A percentile compares a stretch with the other conserved stretches of the same genome.
phyloP scores from a whole-genome alignment of 495 filamentous ascomycete genomes.

The Penicillium steckii region DNA sequence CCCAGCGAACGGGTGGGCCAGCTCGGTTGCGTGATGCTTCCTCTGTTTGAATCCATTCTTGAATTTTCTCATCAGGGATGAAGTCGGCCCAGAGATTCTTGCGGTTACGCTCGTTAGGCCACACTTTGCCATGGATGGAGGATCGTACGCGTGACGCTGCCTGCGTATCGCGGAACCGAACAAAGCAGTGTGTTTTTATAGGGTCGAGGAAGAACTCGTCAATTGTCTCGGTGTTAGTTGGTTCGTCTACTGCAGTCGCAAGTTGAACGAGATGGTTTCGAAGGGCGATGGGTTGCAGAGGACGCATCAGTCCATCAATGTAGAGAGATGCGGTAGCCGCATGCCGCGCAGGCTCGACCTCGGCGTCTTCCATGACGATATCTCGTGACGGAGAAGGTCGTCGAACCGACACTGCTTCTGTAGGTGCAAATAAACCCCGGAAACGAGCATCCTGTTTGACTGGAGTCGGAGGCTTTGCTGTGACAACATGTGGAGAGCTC shows the following conservation, averaged over 20 bases:
- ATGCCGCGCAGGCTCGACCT: slow-evolving; percentile 70
- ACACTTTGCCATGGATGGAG: slow-evolving; percentile 72
- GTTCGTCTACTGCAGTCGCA: slow-evolving; percentile 55
- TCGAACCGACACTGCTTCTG: slow-evolving; percentile 17
- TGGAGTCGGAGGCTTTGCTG: slow-evolving; percentile 1
- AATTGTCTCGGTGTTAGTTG: slow-evolving; percentile 53
- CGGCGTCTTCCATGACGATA: slow-evolving; percentile 39
- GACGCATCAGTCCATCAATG: slow-evolving; percentile 88
- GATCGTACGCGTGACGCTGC: slow-evolving; percentile 78
- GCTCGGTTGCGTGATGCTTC: slow-evolving; percentile 47
- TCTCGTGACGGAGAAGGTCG: slow-evolving; percentile 22
- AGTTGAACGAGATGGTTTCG: slow-evolving; percentile 65
- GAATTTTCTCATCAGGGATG: slow-evolving; percentile 71
- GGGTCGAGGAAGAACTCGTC: slow-evolving; percentile 73
- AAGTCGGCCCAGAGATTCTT: slow-evolving; percentile 90
- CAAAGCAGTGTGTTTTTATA: slow-evolving; percentile 87
- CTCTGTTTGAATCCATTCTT: slow-evolving; percentile 74
- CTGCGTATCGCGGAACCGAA: slow-evolving; percentile 61
- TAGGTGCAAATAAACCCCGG: slow-evolving; percentile 50
- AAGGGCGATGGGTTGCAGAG: slow-evolving; percentile 64
- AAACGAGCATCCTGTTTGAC: slow-evolving; percentile 49
- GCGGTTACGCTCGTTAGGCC: slow-evolving; percentile 83
- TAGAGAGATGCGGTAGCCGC: slow-evolving; percentile 83
- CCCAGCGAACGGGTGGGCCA: slow-evolving; percentile 59
- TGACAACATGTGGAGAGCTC: neutral